Evolutionary conservation across 306 rosid genomes (phyloP).

Genomic region (Leucaena leucocephala): DNA sequence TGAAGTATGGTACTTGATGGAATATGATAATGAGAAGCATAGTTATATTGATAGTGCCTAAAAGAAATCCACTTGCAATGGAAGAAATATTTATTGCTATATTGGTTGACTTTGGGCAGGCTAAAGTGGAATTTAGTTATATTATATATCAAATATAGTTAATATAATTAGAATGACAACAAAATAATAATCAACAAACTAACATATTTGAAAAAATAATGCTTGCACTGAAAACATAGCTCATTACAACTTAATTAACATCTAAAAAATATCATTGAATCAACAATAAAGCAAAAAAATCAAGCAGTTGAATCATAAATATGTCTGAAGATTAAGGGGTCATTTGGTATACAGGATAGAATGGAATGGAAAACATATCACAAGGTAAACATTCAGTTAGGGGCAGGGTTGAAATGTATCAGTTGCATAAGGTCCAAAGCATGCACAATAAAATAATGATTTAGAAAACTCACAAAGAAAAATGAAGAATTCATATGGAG

Average conservation of each 20-base stretch:
- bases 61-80: background rate
- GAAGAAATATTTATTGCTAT: background rate
- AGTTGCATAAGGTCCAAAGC: background rate
- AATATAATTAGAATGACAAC: background rate
- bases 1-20: slow-evolving; percentile 6
- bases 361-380: background rate
- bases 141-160: background rate
- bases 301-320: background rate
- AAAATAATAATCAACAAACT: background rate
- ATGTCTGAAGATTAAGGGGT: background rate
- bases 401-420: background rate
- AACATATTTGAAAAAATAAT: background rate
- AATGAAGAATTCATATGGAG: background rate
- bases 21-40: slow-evolving; percentile 27
- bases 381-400: background rate
- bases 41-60: background rate
- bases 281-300: background rate
- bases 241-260: background rate
- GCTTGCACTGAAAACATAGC: background rate
- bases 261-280: background rate
- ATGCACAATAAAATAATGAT: background rate
- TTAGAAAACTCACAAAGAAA: background rate
- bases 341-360: background rate
- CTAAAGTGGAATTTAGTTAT: background rate
- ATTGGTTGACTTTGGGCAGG: background rate